Percentiles rank a stretch among this genome's conserved stretches.
phyloP scores from a whole-genome alignment of 108 stramenopile species.

The Cylindrotheca closterium region DNA sequence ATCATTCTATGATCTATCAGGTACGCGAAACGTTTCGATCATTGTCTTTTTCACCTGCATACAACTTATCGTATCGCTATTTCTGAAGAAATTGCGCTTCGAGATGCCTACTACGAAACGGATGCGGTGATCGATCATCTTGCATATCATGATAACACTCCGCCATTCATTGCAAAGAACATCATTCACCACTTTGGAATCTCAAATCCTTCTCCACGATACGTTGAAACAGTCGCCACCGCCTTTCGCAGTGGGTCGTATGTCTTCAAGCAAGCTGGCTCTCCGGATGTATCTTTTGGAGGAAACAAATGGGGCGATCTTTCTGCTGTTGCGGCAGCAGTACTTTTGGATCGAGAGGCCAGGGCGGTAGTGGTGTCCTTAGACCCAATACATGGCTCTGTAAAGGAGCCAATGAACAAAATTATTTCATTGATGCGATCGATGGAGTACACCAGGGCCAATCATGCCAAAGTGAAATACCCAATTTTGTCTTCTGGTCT shows the following conservation, averaged over 20 bases:
- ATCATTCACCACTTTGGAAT: slow-evolving; percentile 49
- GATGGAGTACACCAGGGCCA: slow-evolving; percentile 14
- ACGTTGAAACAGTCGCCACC: slow-evolving; percentile 43
- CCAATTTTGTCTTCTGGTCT: slow-evolving; percentile 14
- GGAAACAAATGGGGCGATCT: slow-evolving; percentile 56
- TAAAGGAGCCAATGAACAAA: slow-evolving; percentile 37
- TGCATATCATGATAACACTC: slow-evolving; percentile 39
- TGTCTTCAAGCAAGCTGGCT: slow-evolving; percentile 14
- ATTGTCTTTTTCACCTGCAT: neutral
- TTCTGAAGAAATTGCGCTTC: slow-evolving; percentile 31
- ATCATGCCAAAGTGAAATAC: neutral
- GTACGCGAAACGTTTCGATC: neutral
- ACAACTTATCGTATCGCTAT: slow-evolving; percentile 34
- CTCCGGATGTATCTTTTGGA: slow-evolving; percentile 28
- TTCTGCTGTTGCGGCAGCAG: slow-evolving; percentile 51
- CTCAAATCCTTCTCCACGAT: slow-evolving; percentile 69
- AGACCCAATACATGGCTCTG: slow-evolving; percentile 50
- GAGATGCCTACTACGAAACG: slow-evolving; percentile 69
- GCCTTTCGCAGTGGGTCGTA: slow-evolving; percentile 60
- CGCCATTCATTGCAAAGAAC: slow-evolving; percentile 54
- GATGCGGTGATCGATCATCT: slow-evolving; percentile 70
- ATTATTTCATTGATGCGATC: slow-evolving; percentile 29
- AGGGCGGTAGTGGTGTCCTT: slow-evolving; percentile 35
- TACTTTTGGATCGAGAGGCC: slow-evolving; percentile 60
- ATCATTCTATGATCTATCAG: slow-evolving; percentile 19